These are phyloP conservation scores for Rhizophora apiculata DNA, from an alignment of 345 rosid genomes.

Conservation along the genomic window DNA sequence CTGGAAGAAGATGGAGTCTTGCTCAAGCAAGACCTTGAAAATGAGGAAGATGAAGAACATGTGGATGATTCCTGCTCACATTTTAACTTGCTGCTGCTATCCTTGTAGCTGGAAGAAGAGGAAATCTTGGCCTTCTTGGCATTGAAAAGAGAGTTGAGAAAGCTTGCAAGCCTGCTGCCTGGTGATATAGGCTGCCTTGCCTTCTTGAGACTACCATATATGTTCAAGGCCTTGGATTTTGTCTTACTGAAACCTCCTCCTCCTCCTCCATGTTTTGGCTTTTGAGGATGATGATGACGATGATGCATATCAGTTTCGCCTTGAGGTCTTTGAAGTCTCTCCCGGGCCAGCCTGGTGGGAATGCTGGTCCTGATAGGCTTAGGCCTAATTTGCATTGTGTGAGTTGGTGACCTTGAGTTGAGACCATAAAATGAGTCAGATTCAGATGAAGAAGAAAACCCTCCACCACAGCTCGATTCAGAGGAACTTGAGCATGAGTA, in stretches of 20 bases:
- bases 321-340: not conserved
- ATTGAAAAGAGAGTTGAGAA: constrained; percentile 30
- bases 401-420: constrained; percentile 16
- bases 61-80: constrained; percentile 22
- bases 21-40: constrained; percentile 34
- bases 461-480: constrained; percentile 26
- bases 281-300: constrained; percentile 3
- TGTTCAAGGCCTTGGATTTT: constrained; percentile 27
- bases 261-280: constrained; percentile 16
- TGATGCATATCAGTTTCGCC: not conserved
- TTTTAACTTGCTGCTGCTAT: constrained; percentile 11
- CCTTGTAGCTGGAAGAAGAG: constrained; percentile 3
- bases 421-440: constrained; percentile 18
- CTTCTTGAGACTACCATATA: constrained; percentile 30
- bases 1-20: constrained; percentile 33
- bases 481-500: constrained; percentile 25
- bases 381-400: constrained; percentile 20
- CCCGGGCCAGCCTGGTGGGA: constrained; percentile 8
- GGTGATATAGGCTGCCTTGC: constrained; percentile 33
- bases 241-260: constrained; percentile 23
- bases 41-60: constrained; percentile 31
- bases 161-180: constrained; percentile 32
- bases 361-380: constrained; percentile 15
- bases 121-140: constrained; percentile 29
- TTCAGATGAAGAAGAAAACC: constrained; percentile 23